Evolutionary conservation across 345 rosid species (phyloP).

Genomic region (Populus tremula): DNA sequence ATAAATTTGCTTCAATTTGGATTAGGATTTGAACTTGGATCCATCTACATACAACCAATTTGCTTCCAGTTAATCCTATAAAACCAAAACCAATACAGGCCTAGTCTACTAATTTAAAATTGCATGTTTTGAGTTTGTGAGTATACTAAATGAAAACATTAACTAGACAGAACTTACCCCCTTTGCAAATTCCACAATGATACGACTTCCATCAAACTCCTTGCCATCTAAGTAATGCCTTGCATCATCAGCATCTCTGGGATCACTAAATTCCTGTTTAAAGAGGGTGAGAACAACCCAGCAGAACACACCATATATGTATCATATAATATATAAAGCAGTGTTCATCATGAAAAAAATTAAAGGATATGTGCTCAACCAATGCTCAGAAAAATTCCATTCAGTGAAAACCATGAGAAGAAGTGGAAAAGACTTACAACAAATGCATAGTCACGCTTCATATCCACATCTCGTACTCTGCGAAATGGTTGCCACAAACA

Average conservation of each 20-base stretch:
- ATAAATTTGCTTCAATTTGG: background rate
- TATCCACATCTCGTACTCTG: conserved; percentile 99
- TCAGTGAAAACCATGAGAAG: background rate
- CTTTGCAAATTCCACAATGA: conserved; percentile 83
- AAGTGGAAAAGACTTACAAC: conserved; percentile 59
- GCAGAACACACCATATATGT: conserved; percentile 29
- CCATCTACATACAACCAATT: background rate
- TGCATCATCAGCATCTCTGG: conserved; percentile 96
- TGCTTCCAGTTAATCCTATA: background rate
- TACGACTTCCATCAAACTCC: conserved; percentile 83
- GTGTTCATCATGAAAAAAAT: background rate
- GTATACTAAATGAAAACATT: background rate
- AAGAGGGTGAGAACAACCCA: conserved; percentile 9
- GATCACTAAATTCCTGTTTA: conserved; percentile 87
- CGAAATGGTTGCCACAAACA: conserved; percentile 95
- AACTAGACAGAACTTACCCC: conserved; percentile 48
- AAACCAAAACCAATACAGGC: background rate
- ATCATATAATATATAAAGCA: background rate
- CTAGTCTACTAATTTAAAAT: background rate
- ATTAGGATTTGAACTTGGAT: background rate
- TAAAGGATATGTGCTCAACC: background rate
- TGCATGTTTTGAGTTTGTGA: background rate
- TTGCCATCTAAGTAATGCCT: conserved; percentile 73
- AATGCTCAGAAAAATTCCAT: background rate
- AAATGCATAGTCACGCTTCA: conserved; percentile 99